Conservation (phyloP, 768 basidiomycete species). For the Russula dissimulans region DNA sequence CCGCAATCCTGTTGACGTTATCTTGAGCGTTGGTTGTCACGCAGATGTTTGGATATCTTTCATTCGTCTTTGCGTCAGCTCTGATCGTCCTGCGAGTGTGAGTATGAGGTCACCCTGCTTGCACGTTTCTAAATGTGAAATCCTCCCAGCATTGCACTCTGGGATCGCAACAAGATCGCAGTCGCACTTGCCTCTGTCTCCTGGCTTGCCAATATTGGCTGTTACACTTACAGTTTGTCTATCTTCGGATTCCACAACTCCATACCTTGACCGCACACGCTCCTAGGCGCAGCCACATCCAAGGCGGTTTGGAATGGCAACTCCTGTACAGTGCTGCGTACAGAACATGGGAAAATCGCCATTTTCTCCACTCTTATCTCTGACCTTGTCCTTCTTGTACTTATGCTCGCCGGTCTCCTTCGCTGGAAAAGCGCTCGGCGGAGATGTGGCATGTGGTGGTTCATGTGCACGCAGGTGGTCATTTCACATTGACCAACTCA, state of each 20-base stretch:
- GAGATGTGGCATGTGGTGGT: background rate
- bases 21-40: background rate
- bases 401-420: constrained; percentile 9
- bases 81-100: constrained; percentile 13
- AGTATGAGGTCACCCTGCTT: background rate
- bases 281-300: background rate
- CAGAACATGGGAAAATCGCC: background rate
- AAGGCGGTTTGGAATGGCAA: background rate
- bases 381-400: constrained; percentile 8
- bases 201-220: background rate
- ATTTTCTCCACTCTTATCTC: constrained; percentile 1
- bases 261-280: background rate
- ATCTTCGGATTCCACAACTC: background rate
- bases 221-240: background rate
- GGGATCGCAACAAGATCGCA: background rate
- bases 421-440: background rate
- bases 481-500: background rate
- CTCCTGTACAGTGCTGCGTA: background rate
- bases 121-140: background rate
- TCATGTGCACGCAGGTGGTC: constrained; percentile 5
- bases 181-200: background rate
- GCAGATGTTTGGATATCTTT: constrained; percentile 4
- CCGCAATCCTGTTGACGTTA: background rate
- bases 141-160: background rate
- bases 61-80: constrained; percentile 10